Conservation (phyloP, 164 flowering plant genomes). For the Vitis rupestris region DNA sequence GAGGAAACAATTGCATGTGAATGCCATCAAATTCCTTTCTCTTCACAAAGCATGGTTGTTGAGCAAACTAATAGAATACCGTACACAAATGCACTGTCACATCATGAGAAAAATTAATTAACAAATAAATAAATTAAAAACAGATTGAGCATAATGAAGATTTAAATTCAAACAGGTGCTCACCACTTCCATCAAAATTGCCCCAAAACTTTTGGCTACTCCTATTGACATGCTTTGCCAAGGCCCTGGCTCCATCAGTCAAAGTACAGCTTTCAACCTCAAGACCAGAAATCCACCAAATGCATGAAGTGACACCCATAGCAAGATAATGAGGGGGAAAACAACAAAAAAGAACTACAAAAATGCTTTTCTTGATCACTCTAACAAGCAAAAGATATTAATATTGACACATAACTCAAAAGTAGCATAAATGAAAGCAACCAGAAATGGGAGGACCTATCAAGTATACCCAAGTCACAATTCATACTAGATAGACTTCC, state of each 20-base stretch:
- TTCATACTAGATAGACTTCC: no score
- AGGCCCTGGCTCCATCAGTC: slow-evolving; percentile 76
- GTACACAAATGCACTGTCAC: not conserved
- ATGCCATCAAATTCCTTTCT: not conserved
- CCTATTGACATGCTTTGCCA: slow-evolving; percentile 69
- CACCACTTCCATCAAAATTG: slow-evolving; percentile 57
- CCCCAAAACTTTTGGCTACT: slow-evolving; percentile 71
- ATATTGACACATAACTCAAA: no score
- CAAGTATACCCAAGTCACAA: no score
- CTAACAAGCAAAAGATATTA: no score
- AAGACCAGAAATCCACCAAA: not conserved
- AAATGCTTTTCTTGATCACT: no score
- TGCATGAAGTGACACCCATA: no score
- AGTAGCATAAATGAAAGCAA: no score
- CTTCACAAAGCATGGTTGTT: not conserved
- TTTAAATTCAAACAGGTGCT: slow-evolving; percentile 15
- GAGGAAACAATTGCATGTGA: not conserved
- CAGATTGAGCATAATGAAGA: no score
- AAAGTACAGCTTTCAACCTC: slow-evolving; percentile 63
- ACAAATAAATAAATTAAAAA: no score
- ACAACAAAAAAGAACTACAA: not conserved
- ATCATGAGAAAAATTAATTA: no score
- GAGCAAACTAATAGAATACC: not conserved
- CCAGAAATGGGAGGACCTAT: no score
- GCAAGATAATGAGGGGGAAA: not conserved